Percentiles rank a stretch among this genome's conserved stretches.
These are phyloP conservation scores for Sechiopsis laciniata DNA, from an alignment of 306 rosid species.

Conservation along the genomic window DNA sequence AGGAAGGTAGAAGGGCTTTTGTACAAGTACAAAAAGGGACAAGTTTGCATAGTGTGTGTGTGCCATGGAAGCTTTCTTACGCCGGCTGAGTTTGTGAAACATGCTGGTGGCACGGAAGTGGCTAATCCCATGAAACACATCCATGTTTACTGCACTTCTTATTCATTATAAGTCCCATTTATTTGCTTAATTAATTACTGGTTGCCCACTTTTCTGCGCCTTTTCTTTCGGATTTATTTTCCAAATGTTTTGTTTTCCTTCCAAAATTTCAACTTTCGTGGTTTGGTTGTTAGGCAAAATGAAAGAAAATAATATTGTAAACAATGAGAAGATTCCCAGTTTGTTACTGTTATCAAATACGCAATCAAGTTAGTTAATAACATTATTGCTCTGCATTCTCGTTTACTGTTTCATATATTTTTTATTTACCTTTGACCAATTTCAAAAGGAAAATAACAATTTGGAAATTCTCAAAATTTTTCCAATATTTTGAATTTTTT, in stretches of 20 bases:
- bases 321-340: not conserved
- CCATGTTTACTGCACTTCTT: constrained; percentile 29
- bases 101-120: constrained; percentile 51
- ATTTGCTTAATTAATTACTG: no score
- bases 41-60: constrained; percentile 52
- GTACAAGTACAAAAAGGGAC: constrained; percentile 35
- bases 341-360: no score
- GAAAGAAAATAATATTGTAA: not conserved
- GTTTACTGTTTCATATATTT: not conserved
- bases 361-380: not conserved
- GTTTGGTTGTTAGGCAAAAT: constrained; percentile 6
- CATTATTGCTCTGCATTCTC: not conserved
- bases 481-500: no score
- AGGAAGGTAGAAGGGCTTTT: constrained; percentile 52
- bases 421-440: not conserved
- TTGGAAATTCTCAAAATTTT: no score
- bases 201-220: no score
- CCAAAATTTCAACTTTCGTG: not conserved
- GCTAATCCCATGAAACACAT: constrained; percentile 62
- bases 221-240: no score
- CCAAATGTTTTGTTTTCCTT: not conserved
- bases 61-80: constrained; percentile 68
- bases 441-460: no score
- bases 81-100: constrained; percentile 57
- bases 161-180: constrained; percentile 19